Evolutionary conservation across 148 eudicot genomes (phyloP).

Genomic region (Nyssa sinensis): DNA sequence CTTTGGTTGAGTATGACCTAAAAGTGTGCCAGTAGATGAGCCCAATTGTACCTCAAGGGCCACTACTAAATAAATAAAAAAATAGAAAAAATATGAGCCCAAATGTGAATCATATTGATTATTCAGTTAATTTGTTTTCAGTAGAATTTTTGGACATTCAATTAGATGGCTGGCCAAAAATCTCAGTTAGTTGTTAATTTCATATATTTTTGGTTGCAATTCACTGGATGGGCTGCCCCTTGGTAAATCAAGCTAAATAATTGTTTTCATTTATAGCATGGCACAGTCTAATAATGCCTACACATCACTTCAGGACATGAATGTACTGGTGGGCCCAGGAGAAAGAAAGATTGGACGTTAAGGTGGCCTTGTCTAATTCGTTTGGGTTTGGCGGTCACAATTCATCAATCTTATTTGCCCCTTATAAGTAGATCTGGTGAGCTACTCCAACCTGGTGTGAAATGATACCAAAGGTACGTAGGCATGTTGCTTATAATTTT

Average conservation of each 20-base stretch:
- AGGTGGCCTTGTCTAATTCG: constrained; percentile 91
- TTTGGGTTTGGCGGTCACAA: constrained; percentile 99
- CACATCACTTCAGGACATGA: constrained; percentile 57
- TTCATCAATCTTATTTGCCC: constrained; percentile 89
- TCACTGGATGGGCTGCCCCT: background rate
- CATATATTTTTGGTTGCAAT: background rate
- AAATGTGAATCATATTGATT: too few relatives aligned
- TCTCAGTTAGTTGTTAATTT: background rate
- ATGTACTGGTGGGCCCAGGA: constrained; percentile 73
- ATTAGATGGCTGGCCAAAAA: background rate
- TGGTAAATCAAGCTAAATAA: background rate
- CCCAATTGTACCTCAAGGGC: too few relatives aligned
- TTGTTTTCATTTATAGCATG: background rate
- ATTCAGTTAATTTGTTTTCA: too few relatives aligned
- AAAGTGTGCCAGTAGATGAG: too few relatives aligned
- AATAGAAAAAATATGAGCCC: too few relatives aligned
- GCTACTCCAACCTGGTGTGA: constrained; percentile 17
- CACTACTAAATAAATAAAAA: too few relatives aligned
- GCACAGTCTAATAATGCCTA: background rate
- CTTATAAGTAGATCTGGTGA: constrained; percentile 54
- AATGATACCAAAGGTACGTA: constrained; percentile 21
- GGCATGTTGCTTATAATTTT: background rate
- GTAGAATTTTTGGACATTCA: background rate
- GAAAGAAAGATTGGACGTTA: constrained; percentile 74
- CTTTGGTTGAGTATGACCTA: too few relatives aligned